Conservation (phyloP, 2,329 filamentous ascomycete species). For the Graphilbum ipis-grandicollis region DNA sequence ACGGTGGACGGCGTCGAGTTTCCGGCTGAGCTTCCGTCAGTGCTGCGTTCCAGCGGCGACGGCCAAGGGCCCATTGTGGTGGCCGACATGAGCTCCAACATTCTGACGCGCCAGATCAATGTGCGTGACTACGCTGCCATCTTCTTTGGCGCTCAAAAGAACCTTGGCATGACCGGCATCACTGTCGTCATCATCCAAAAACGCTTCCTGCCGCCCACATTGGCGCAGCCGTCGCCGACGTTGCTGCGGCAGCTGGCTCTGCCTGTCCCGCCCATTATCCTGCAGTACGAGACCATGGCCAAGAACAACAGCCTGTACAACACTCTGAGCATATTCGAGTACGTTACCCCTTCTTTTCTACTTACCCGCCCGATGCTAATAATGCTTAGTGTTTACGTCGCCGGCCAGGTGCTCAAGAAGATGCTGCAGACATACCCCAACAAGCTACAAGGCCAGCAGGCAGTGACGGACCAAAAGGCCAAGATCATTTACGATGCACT, state of each 20-base stretch:
- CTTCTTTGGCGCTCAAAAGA: constrained; percentile 93
- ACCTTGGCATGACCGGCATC: constrained; percentile 71
- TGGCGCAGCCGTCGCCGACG: constrained; percentile 48
- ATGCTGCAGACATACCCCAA: constrained; percentile 48
- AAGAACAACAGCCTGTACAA: constrained; percentile 96
- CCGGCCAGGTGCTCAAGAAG: constrained; percentile 71
- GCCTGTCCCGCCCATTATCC: constrained; percentile 61
- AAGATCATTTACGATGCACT: constrained; percentile 58
- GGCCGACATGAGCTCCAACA: constrained; percentile 89
- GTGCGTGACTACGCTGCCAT: constrained; percentile 66
- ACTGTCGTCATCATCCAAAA: constrained; percentile 78
- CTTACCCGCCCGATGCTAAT: background rate
- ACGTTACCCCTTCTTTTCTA: constrained; percentile 13
- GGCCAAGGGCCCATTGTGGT: constrained; percentile 67
- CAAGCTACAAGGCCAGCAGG: constrained; percentile 63
- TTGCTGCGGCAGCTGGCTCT: constrained; percentile 59
- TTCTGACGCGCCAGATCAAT: constrained; percentile 64
- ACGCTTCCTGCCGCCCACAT: constrained; percentile 56
- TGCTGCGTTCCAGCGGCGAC: constrained; percentile 40
- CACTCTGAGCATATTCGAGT: constrained; percentile 83
- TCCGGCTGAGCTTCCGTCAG: constrained; percentile 48
- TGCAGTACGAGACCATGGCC: constrained; percentile 69
- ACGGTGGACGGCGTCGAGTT: constrained; percentile 91
- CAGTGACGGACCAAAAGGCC: constrained; percentile 58
- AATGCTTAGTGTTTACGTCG: constrained; percentile 55